These are phyloP conservation scores for Fusarium caatingaense DNA, from an alignment of 2,329 filamentous ascomycete species.

Conservation along the genomic window DNA sequence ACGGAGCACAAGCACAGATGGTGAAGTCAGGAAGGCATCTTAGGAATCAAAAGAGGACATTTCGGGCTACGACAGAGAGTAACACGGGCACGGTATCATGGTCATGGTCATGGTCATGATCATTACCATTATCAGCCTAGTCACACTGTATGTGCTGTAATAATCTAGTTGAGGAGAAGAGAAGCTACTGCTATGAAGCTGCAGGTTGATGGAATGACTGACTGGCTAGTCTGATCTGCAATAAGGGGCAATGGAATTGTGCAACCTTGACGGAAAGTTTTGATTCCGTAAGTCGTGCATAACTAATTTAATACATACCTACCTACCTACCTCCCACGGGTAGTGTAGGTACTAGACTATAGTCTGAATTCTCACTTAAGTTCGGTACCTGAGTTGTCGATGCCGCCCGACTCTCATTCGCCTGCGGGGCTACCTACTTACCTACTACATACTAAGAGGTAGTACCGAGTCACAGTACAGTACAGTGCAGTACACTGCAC, in stretches of 20 bases:
- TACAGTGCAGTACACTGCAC: background rate
- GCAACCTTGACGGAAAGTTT: background rate
- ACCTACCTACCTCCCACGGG: background rate
- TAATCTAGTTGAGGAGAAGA: background rate
- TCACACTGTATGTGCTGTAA: background rate
- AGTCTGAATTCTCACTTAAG: background rate
- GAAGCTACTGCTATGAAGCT: background rate
- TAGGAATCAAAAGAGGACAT: background rate
- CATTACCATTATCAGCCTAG: background rate
- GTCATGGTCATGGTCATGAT: background rate
- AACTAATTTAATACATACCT: background rate
- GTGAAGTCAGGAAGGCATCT: conserved; percentile 9
- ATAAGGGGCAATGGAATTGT: conserved; percentile 7
- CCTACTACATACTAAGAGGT: background rate
- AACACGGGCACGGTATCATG: conserved; percentile 21
- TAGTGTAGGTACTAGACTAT: background rate
- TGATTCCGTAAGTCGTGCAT: background rate
- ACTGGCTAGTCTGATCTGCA: background rate
- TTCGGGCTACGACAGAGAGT: conserved; percentile 28
- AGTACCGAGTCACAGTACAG: background rate
- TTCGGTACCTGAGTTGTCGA: background rate
- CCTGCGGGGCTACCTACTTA: background rate
- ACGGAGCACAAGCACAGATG: conserved; percentile 25
- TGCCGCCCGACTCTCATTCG: background rate
- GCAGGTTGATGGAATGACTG: too few relatives aligned